phyloP scores from a whole-genome alignment of 306 rosid genomes.

The Rosa rugosa region DNA sequence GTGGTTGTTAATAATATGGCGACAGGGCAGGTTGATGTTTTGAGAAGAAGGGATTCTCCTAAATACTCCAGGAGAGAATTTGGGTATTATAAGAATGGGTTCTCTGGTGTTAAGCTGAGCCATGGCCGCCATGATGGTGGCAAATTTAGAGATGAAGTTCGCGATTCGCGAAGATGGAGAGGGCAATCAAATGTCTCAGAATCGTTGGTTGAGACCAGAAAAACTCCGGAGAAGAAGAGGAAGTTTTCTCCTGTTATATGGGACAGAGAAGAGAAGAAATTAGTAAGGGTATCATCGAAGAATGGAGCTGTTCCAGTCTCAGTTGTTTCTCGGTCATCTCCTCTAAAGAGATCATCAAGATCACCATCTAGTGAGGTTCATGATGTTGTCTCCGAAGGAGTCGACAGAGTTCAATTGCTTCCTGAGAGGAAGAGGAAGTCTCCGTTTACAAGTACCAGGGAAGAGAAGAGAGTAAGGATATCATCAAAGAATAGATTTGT shows the following conservation, averaged over 20 bases:
- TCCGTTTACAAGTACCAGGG: constrained; percentile 46
- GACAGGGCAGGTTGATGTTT: constrained; percentile 60
- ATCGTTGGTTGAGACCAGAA: constrained; percentile 9
- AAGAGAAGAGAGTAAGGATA: constrained; percentile 34
- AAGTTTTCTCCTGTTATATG: constrained; percentile 65
- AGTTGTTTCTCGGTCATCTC: constrained; percentile 19
- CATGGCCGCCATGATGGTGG: constrained; percentile 20
- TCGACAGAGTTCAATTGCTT: constrained; percentile 1
- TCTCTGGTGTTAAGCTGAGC: constrained; percentile 10
- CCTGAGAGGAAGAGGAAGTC: constrained; percentile 57
- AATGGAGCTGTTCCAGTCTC: constrained; percentile 26
- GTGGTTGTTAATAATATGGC: constrained; percentile 63
- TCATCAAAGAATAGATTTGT: constrained; percentile 29
- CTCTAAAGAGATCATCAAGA: background rate
- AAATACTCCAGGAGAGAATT: constrained; percentile 31
- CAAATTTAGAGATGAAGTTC: constrained; percentile 17
- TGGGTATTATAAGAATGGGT: constrained; percentile 28
- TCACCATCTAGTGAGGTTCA: background rate
- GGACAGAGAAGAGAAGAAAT: constrained; percentile 48
- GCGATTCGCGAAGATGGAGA: constrained; percentile 18
- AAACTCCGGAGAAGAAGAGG: constrained; percentile 56
- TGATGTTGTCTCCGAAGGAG: background rate
- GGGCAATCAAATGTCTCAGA: constrained; percentile 16
- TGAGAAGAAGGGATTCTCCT: constrained; percentile 48
- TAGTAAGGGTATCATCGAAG: constrained; percentile 26